Percentiles rank a stretch among this genome's conserved stretches.
These are phyloP conservation scores for Sphaerostilbella broomeana DNA, from an alignment of 2,329 filamentous ascomycete species.

Conservation along the genomic window DNA sequence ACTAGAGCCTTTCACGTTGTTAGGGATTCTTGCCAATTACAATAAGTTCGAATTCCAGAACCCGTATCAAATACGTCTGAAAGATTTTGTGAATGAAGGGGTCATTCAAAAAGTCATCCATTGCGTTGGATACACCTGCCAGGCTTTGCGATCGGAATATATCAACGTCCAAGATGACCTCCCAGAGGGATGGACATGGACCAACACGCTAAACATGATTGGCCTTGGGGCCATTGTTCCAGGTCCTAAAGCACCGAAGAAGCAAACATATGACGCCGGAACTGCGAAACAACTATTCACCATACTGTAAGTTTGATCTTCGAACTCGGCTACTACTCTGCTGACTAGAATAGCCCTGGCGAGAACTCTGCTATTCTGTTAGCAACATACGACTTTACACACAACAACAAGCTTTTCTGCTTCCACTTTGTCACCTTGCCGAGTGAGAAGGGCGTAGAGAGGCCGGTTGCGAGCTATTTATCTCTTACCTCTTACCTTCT, in stretches of 20 bases:
- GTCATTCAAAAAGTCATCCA: conserved; percentile 77
- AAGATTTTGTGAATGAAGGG: conserved; percentile 90
- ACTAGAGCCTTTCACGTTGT: conserved; percentile 70
- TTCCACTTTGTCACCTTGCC: conserved; percentile 67
- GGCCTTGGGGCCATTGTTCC: conserved; percentile 72
- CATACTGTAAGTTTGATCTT: conserved; percentile 49
- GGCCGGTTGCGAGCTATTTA: conserved; percentile 73
- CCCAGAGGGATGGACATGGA: conserved; percentile 82
- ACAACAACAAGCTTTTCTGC: conserved; percentile 93
- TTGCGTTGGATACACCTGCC: conserved; percentile 68
- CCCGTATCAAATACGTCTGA: conserved; percentile 83
- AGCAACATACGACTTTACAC: conserved; percentile 84
- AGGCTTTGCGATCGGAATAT: conserved; percentile 64
- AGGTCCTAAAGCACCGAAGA: conserved; percentile 56
- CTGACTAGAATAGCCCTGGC: conserved; percentile 57
- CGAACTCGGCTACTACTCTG: no score
- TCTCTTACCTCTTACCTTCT: conserved; percentile 89
- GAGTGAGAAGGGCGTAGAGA: conserved; percentile 58
- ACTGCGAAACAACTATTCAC: conserved; percentile 77
- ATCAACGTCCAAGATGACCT: conserved; percentile 83
- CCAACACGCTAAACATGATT: conserved; percentile 74
- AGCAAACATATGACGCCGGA: conserved; percentile 61
- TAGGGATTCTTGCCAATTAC: conserved; percentile 90
- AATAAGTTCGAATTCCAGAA: conserved; percentile 99
- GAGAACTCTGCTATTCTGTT: conserved; percentile 74